Evolutionary conservation across 1,284 basidiomycete genomes (phyloP).

Genomic region (Wallemia mellicola): DNA sequence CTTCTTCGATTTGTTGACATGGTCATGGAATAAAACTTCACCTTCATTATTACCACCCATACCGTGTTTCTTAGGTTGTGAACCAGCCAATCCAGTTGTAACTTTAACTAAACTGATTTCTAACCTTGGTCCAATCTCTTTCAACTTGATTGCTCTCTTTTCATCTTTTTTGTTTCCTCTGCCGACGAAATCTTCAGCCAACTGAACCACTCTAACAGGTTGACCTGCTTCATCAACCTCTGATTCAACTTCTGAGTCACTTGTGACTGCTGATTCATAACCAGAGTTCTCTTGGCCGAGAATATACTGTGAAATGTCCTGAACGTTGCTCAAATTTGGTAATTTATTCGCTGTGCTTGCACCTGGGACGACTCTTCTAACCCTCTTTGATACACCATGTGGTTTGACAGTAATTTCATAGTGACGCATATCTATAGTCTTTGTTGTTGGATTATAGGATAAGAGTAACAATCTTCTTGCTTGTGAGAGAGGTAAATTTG

Average conservation of each 20-base stretch:
- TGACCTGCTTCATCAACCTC: slow-evolving; percentile 33
- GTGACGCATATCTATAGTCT: slow-evolving; percentile 76
- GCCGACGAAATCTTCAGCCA: slow-evolving; percentile 79
- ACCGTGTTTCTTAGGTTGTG: slow-evolving; percentile 21
- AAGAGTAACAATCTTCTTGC: slow-evolving; percentile 76
- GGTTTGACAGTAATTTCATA: slow-evolving; percentile 85
- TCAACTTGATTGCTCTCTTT: slow-evolving; percentile 62
- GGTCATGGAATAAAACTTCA: slow-evolving; percentile 63
- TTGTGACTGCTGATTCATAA: slow-evolving; percentile 43
- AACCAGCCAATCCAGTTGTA: slow-evolving; percentile 61
- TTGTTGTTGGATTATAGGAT: slow-evolving; percentile 59
- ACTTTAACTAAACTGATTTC: slow-evolving; percentile 83
- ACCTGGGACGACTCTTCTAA: slow-evolving; percentile 64
- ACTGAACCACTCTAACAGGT: slow-evolving; percentile 28
- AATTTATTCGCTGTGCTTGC: slow-evolving; percentile 20
- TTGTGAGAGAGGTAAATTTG: slow-evolving; percentile 42
- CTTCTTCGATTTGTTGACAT: slow-evolving; percentile 39
- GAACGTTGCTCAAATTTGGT: slow-evolving; percentile 56
- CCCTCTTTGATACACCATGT: slow-evolving; percentile 68
- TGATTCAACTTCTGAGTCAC: slow-evolving; percentile 36
- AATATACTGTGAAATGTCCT: slow-evolving; percentile 86
- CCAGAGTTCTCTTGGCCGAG: slow-evolving; percentile 24
- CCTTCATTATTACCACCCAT: slow-evolving; percentile 20
- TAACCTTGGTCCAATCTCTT: slow-evolving; percentile 85
- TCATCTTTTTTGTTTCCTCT: slow-evolving; percentile 72